These are phyloP conservation scores for Lentinus polychrous DNA, from an alignment of 1,284 basidiomycete genomes.

Conservation along the genomic window DNA sequence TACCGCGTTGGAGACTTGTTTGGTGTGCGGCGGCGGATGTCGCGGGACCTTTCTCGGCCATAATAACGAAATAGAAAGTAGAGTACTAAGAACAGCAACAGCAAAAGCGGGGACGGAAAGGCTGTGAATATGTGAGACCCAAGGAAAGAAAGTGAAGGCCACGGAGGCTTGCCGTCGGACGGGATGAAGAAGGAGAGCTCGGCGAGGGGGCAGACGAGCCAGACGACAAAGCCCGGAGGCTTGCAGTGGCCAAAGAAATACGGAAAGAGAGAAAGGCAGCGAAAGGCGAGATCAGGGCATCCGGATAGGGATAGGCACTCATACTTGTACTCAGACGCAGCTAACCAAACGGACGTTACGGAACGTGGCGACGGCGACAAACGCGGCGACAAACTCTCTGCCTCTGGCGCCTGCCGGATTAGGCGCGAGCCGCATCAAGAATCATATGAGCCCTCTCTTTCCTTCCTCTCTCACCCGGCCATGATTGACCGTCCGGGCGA, in stretches of 20 bases:
- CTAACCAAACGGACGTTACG: slow-evolving; percentile 15
- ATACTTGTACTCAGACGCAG: slow-evolving; percentile 16
- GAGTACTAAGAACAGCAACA: slow-evolving; percentile 18
- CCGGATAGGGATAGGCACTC: slow-evolving; percentile 7
- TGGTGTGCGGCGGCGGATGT: slow-evolving; percentile 21
- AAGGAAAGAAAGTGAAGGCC: slow-evolving; percentile 13
- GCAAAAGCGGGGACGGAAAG: slow-evolving; percentile 23
- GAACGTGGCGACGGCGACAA: slow-evolving; percentile 17
- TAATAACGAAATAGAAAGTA: slow-evolving; percentile 27
- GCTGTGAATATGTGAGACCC: slow-evolving; percentile 19
- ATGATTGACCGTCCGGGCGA: background rate
- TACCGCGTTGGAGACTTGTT: slow-evolving; percentile 27
- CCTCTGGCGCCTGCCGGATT: slow-evolving; percentile 1
- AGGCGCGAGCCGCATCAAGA: slow-evolving; percentile 14
- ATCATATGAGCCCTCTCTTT: slow-evolving; percentile 14
- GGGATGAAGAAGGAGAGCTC: slow-evolving; percentile 6
- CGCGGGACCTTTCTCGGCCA: slow-evolving; percentile 30
- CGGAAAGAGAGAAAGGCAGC: slow-evolving; percentile 10
- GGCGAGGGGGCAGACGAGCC: slow-evolving; percentile 9
- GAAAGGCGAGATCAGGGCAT: slow-evolving; percentile 16
- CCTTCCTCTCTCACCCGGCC: background rate
- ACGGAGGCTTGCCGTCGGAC: slow-evolving; percentile 6
- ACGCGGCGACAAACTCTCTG: too few species aligned
- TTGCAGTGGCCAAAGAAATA: slow-evolving; percentile 5
- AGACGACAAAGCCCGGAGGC: slow-evolving; percentile 8